Evolutionary conservation across 257 asterid genomes (phyloP).

Genomic region (Lantana camara): DNA sequence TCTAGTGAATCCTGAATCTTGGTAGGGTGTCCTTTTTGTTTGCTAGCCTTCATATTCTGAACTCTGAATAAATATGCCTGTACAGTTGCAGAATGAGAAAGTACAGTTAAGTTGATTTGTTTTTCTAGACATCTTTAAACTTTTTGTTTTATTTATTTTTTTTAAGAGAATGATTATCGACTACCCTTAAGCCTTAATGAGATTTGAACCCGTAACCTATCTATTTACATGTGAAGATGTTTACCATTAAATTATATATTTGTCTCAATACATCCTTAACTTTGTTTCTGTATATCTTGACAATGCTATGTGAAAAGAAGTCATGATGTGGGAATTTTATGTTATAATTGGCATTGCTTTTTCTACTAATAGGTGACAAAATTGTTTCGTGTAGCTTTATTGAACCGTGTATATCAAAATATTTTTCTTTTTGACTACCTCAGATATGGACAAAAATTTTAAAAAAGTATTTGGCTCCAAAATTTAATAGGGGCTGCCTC

Average conservation of each 20-base stretch:
- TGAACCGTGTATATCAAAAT: neutral
- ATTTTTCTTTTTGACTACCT: neutral
- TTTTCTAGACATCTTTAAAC: slow-evolving; percentile 25
- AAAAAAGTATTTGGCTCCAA: neutral
- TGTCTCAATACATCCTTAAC: too few species aligned
- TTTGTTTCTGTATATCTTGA: slow-evolving; percentile 4
- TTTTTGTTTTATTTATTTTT: too few species aligned
- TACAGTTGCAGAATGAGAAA: too few species aligned
- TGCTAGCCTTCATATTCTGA: too few species aligned
- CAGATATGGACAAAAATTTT: neutral
- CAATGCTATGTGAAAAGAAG: slow-evolving; percentile 12
- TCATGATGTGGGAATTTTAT: slow-evolving; percentile 19
- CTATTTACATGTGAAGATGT: too few species aligned
- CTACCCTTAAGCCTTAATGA: too few species aligned
- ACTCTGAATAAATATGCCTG: too few species aligned
- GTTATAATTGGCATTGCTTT: neutral
- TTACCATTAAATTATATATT: too few species aligned
- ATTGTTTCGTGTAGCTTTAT: neutral
- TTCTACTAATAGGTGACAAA: neutral
- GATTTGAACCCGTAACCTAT: too few species aligned
- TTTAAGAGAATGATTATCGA: too few species aligned
- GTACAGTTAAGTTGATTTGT: slow-evolving; percentile 11
- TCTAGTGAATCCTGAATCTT: too few species aligned
- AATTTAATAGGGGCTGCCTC: neutral
- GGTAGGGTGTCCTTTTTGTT: too few species aligned